Percentiles rank a stretch among this genome's conserved stretches.
Conservation (phyloP, 495 filamentous ascomycete species). For the Annulohypoxylon moriforme region DNA sequence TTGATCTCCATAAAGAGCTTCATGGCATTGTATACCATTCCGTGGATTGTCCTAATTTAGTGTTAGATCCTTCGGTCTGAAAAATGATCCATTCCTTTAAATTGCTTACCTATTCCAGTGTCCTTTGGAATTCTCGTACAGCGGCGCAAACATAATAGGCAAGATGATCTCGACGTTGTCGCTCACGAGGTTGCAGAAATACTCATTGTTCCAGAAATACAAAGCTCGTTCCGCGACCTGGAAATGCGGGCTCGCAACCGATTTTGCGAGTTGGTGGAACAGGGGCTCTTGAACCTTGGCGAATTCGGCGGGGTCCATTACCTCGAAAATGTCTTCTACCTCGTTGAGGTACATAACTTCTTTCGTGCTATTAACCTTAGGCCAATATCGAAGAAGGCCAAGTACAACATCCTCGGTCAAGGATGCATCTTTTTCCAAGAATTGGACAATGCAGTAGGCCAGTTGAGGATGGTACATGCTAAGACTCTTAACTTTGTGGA, state of each 20-base stretch:
- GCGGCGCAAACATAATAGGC: slow-evolving; percentile 98
- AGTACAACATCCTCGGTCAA: slow-evolving; percentile 98
- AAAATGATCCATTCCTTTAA: slow-evolving; percentile 2
- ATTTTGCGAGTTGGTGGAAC: slow-evolving; percentile 97
- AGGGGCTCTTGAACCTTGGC: slow-evolving; percentile 98
- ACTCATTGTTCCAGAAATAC: slow-evolving; percentile 99
- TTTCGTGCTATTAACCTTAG: slow-evolving; percentile 99
- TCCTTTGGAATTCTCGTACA: slow-evolving; percentile 99
- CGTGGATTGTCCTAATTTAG: slow-evolving; percentile 86
- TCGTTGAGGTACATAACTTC: slow-evolving; percentile 99
- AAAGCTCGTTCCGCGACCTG: slow-evolving; percentile 97
- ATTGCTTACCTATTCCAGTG: slow-evolving; percentile 93
- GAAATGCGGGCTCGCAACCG: slow-evolving; percentile 98
- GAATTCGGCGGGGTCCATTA: slow-evolving; percentile 99
- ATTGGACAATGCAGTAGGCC: slow-evolving; percentile 99
- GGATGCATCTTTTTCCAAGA: slow-evolving; percentile 96
- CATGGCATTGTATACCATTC: slow-evolving; percentile 99
- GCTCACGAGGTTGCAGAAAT: slow-evolving; percentile 99
- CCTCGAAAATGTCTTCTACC: slow-evolving; percentile 99
- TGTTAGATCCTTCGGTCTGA: slow-evolving; percentile 35
- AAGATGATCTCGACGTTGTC: slow-evolving; percentile 99
- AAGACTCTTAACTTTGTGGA: slow-evolving; percentile 98
- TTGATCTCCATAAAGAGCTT: slow-evolving; percentile 99
- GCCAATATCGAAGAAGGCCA: slow-evolving; percentile 95
- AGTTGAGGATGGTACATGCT: slow-evolving; percentile 99